Evolutionary conservation across 805 yeast genomes (phyloP).

Genomic region (Torulaspora gathmanii): DNA sequence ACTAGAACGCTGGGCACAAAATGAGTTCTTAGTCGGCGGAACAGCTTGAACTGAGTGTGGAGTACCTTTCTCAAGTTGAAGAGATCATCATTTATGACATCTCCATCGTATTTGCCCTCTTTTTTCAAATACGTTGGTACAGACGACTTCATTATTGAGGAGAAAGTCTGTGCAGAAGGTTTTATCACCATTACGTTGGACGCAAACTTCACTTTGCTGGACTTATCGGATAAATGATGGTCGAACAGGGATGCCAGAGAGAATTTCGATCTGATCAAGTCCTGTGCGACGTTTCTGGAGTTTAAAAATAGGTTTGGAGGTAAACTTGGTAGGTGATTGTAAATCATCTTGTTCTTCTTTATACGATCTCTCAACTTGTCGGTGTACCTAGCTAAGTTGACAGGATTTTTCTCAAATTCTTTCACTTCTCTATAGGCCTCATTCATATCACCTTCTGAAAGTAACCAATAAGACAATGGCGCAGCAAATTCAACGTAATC

Average conservation of each 20-base stretch:
- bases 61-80: conserved; percentile 28
- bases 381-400: conserved; percentile 26
- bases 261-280: conserved; percentile 26
- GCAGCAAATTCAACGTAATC: conserved; percentile 42
- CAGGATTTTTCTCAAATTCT: conserved; percentile 18
- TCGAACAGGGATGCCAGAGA: conserved; percentile 25
- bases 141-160: conserved; percentile 19
- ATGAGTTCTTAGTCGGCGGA: conserved; percentile 24
- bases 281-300: conserved; percentile 29
- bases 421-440: conserved; percentile 20
- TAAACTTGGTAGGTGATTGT: conserved; percentile 39
- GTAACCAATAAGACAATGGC: conserved; percentile 43
- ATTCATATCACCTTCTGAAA: conserved; percentile 27
- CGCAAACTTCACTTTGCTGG: conserved; percentile 34
- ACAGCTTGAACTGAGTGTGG: conserved; percentile 28
- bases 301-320: conserved; percentile 27
- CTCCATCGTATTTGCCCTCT: conserved; percentile 29
- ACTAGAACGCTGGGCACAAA: conserved; percentile 30
- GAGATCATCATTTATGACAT: conserved; percentile 29
- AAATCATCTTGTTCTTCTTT: conserved; percentile 29
- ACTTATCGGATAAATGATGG: conserved; percentile 13
- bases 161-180: conserved; percentile 39
- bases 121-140: conserved; percentile 20
- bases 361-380: conserved; percentile 21
- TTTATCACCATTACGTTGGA: conserved; percentile 57